Conservation (phyloP, 345 rosid species). For the Eucalyptus tenuipes region DNA sequence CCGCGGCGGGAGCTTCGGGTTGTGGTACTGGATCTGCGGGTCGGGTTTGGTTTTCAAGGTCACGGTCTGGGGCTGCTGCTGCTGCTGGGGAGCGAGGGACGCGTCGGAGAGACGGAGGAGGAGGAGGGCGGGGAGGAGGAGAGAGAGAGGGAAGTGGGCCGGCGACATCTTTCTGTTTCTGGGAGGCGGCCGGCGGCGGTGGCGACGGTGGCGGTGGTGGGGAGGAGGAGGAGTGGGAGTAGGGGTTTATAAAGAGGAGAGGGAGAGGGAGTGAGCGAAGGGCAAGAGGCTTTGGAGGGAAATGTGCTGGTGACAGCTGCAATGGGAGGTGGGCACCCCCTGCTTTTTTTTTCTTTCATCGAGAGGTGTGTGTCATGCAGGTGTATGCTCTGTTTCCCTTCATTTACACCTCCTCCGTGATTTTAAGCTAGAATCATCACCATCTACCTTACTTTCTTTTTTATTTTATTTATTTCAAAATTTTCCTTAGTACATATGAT, state of each 20-base stretch:
- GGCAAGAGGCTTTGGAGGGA: slow-evolving; percentile 16
- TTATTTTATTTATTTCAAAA: background rate
- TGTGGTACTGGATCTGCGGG: slow-evolving; percentile 15
- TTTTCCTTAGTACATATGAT: background rate
- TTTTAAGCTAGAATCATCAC: background rate
- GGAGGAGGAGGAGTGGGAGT: background rate
- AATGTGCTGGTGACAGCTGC: slow-evolving; percentile 77
- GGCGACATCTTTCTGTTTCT: background rate
- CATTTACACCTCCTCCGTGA: background rate
- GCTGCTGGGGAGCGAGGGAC: background rate
- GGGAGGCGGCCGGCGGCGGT: background rate
- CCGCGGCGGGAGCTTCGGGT: slow-evolving; percentile 73
- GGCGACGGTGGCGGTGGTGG: background rate
- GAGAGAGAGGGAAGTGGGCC: background rate
- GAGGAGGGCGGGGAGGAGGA: background rate
- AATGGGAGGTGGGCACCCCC: background rate
- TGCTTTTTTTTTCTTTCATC: background rate
- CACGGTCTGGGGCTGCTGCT: background rate
- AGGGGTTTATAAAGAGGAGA: background rate
- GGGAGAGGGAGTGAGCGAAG: background rate
- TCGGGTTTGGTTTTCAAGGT: slow-evolving; percentile 3
- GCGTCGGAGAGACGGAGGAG: background rate
- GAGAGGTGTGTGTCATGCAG: background rate
- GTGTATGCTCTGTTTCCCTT: background rate
- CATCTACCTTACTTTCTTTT: background rate